phyloP scores from a whole-genome alignment of 2,329 filamentous ascomycete genomes.

The Talaromyces rugulosus region DNA sequence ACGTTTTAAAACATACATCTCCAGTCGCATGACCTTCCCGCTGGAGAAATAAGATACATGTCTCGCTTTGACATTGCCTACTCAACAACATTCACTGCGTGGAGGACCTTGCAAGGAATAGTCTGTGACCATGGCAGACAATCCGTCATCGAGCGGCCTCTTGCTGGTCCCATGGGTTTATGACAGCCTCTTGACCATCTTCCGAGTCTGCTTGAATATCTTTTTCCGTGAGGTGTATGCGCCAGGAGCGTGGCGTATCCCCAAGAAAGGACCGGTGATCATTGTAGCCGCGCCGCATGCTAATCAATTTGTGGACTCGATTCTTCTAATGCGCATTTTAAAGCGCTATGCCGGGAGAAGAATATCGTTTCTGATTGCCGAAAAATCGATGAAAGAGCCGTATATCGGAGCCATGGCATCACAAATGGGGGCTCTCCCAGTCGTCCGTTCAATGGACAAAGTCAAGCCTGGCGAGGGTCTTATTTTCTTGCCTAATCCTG shows the following conservation, averaged over 20 bases:
- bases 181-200: constrained; percentile 46
- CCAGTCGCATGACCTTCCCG: not conserved
- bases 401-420: constrained; percentile 87
- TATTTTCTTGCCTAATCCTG: constrained; percentile 83
- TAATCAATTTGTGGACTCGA: constrained; percentile 96
- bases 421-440: constrained; percentile 84
- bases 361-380: constrained; percentile 87
- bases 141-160: constrained; percentile 6
- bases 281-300: constrained; percentile 96
- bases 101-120: not conserved
- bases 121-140: constrained; percentile 2
- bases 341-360: constrained; percentile 82
- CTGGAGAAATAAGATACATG: too few relatives aligned
- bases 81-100: not conserved
- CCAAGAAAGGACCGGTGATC: constrained; percentile 79
- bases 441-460: constrained; percentile 83
- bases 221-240: constrained; percentile 98
- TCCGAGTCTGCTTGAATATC: constrained; percentile 74
- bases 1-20: not conserved
- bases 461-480: constrained; percentile 74
- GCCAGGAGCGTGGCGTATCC: constrained; percentile 90
- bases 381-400: constrained; percentile 84
- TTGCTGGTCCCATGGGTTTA: constrained; percentile 46
- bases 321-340: constrained; percentile 87
- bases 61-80: too few relatives aligned